Conservation (phyloP, 148 eudicot species). For the Amaranthus hypochondriacus region DNA sequence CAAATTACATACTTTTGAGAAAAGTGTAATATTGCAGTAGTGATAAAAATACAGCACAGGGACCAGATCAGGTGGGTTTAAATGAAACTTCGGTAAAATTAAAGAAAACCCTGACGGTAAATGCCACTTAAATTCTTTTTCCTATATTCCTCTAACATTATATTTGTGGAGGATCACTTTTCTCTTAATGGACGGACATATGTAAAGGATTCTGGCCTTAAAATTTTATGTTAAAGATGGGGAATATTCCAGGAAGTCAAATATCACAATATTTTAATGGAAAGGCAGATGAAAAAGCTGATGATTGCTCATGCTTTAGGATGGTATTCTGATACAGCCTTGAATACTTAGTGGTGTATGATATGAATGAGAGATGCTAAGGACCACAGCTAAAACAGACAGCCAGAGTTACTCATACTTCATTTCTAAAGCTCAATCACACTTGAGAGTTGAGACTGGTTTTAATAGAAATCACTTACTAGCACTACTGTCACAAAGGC, state of each 20-base stretch:
- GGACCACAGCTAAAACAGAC: constrained; percentile 13
- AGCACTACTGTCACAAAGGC: neutral
- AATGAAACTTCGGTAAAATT: neutral
- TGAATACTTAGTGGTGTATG: constrained; percentile 18
- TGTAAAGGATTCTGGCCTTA: constrained; percentile 20
- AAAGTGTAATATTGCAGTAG: neutral
- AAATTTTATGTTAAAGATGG: constrained; percentile 18
- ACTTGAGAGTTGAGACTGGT: constrained; percentile 1
- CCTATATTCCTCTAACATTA: constrained; percentile 19
- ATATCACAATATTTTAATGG: constrained; percentile 24
- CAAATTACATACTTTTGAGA: neutral
- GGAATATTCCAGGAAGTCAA: constrained; percentile 37
- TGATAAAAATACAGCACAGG: constrained; percentile 1
- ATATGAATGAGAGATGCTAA: constrained; percentile 15
- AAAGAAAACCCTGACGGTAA: constrained; percentile 7
- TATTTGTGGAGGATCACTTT: constrained; percentile 25
- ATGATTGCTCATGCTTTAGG: constrained; percentile 25
- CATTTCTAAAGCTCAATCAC: constrained; percentile 5
- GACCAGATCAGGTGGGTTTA: constrained; percentile 1
- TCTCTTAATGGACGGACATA: constrained; percentile 28
- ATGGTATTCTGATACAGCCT: constrained; percentile 19
- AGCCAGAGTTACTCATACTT: neutral
- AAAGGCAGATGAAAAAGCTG: constrained; percentile 23
- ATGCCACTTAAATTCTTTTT: constrained; percentile 12
- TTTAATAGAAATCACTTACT: constrained; percentile 15